Evolutionary conservation across 805 yeast genomes (phyloP), one percentile per base, ranked within the genome.

Genomic region (Helenozyma baotianmanensis): DNA sequence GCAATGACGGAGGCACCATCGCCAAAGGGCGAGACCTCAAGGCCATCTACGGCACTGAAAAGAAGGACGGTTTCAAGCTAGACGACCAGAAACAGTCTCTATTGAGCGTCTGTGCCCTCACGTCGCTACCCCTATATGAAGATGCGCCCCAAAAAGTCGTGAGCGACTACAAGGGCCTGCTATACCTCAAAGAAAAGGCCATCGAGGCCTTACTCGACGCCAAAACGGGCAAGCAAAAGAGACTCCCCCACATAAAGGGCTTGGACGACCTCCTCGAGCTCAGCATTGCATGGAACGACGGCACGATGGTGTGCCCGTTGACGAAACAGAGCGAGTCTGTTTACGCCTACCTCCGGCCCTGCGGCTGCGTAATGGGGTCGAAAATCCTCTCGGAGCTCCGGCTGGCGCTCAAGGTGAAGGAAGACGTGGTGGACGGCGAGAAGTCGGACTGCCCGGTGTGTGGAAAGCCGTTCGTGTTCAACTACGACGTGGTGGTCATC

Each of bases 1-100:
- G 58, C 9, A 76, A 75, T 39, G 90, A 82, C 51, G 90, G 90
- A n/a, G 87, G 89, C 2, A 69, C 84, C 1, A 72, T 81, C 13
- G 78, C 80, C 11, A 72, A 71, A 32, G 62, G 84, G 19, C 66
- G 67, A 38, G 83, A 79, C 39, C 64, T 74, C 9, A 35, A 59
- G 14, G 51, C 61, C 8, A 36, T 61, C 4, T 56, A 55, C 31
- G 38, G 42, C 10, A 14, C 25, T 4, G 33, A 15, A 54, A 42
- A 45, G 48, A 27, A 14, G 30, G 23, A 14, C n/a, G 23, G 6
- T 14, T 14, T 8, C 37, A 36, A 4, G 30, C 29, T 40, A 2
- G 51, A 43, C 17, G 54, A 53, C 30, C 32, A 38, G n/a, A 56
- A 51, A 19, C 23, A 27, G 7, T 39, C 53, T 3, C 35, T 52